phyloP scores from a whole-genome alignment of 805 yeast species.

The Metschnikowia dekortorum region DNA sequence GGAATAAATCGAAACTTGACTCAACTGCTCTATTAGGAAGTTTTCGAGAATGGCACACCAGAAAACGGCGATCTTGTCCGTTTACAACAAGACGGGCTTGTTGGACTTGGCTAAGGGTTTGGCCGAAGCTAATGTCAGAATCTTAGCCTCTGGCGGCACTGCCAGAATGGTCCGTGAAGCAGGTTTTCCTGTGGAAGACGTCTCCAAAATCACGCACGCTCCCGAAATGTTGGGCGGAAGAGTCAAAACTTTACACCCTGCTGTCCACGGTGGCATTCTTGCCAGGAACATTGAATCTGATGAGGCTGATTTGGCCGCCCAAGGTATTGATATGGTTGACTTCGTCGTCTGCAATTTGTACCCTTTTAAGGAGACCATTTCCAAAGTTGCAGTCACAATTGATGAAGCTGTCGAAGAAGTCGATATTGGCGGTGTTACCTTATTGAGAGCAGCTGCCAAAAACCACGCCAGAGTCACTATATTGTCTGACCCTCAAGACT shows the following conservation, averaged over 20 bases:
- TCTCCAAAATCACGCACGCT: conserved; percentile 91
- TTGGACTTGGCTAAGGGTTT: conserved; percentile 95
- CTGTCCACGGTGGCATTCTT: conserved; percentile 96
- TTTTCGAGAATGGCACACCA: conserved; percentile 34
- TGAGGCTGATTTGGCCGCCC: conserved; percentile 80
- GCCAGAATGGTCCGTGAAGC: conserved; percentile 93
- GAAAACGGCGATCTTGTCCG: conserved; percentile 93
- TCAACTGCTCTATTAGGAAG: not conserved
- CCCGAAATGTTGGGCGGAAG: conserved; percentile 99
- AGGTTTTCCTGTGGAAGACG: conserved; percentile 97
- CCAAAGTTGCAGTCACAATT: conserved; percentile 91
- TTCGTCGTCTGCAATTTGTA: conserved; percentile 95
- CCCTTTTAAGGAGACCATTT: conserved; percentile 96
- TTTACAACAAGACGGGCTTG: conserved; percentile 95
- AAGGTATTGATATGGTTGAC: conserved; percentile 94
- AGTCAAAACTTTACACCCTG: conserved; percentile 97
- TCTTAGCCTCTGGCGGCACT: conserved; percentile 97
- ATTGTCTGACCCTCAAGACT: conserved; percentile 91
- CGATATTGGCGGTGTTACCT: conserved; percentile 95
- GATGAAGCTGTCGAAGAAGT: conserved; percentile 98
- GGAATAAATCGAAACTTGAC: not conserved
- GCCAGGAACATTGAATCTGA: conserved; percentile 92
- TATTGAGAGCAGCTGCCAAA: conserved; percentile 97
- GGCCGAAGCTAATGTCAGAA: conserved; percentile 79
- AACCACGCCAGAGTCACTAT: conserved; percentile 96